Evolutionary conservation across 2,329 filamentous ascomycete genomes (phyloP), one percentile per base, ranked within the genome.

Genomic region (Fusarium begoniae): DNA sequence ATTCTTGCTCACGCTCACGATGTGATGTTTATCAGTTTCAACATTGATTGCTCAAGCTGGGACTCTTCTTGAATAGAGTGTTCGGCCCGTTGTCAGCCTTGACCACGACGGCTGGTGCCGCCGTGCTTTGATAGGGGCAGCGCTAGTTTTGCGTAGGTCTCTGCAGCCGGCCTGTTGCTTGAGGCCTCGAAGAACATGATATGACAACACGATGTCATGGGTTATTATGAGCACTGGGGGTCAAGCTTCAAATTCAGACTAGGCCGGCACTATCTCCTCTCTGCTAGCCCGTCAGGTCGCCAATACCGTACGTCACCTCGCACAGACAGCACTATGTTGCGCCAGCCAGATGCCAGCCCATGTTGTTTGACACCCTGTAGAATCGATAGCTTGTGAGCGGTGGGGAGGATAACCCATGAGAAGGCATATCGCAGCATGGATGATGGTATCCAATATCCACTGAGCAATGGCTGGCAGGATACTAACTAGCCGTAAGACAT

Each of bases 181-280:
- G 35, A 54, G 32, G 18, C 70, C 64, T 53, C 68, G 71, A 57
- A 70, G 37, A 35, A 54, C 54, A 78, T 77, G 75, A 78, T 76
- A 76, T 78, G 76, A 78, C 68, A 78, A 69, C 75, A 74, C 59
- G 66, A 75, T 72, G 62, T 58, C 60, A 58, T 44, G 41, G 51
- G 32, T 30, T 62, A 30, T 58, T 63, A 72, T 63, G 66, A 59
- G 57, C 45, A 53, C 64, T 70, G 65, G 60, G 64, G 57, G 65
- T 64, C 63, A 67, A 67, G 59, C 63, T 64, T 72, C 62, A 63
- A 54, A 68, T 56, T 62, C 62, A 54, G 61, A 47, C 61, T 53
- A 56, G 43, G 30, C 61, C 37, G 51, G 60, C 66, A 61, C 59
- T 66, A 69, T 60, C 59, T 70, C 54, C 66, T 58, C 41, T 70